phyloP scores from a whole-genome alignment of 768 basidiomycete genomes.

The Coprinopsis strossmayeri region DNA sequence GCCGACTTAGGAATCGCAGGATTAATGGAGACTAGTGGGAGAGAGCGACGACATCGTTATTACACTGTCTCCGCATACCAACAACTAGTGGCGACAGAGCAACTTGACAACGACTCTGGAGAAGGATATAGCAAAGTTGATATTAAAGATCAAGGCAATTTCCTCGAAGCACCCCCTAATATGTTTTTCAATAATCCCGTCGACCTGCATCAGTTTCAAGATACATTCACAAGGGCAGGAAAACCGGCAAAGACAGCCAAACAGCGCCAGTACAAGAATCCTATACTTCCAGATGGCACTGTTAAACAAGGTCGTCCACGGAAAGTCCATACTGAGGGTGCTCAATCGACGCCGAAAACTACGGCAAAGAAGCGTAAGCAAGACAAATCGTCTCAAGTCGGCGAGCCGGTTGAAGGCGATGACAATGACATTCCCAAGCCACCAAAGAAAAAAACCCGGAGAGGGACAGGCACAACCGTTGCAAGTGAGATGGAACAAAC shows the following conservation, averaged over 20 bases:
- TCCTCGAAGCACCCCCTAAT: constrained; percentile 33
- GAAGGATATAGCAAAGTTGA: constrained; percentile 40
- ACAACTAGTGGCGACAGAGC: constrained; percentile 54
- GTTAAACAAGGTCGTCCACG: constrained; percentile 56
- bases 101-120: constrained; percentile 48
- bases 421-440: too few relatives aligned
- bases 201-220: constrained; percentile 40
- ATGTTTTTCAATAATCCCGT: constrained; percentile 49
- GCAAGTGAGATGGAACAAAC: too few relatives aligned
- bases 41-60: constrained; percentile 83
- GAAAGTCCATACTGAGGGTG: constrained; percentile 26
- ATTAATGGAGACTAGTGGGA: constrained; percentile 75
- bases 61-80: constrained; percentile 70
- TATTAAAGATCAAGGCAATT: constrained; percentile 47
- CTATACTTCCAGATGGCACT: constrained; percentile 41
- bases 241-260: constrained; percentile 29
- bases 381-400: constrained; percentile 5
- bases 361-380: background rate
- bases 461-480: too few relatives aligned
- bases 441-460: background rate
- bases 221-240: constrained; percentile 37
- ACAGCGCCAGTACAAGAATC: constrained; percentile 34
- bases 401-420: too few relatives aligned
- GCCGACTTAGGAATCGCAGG: constrained; percentile 63
- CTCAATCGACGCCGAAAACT: constrained; percentile 3